These are phyloP conservation scores for Mytilinidion resinicola DNA, from an alignment of 495 filamentous ascomycete species.

Conservation along the genomic window DNA sequence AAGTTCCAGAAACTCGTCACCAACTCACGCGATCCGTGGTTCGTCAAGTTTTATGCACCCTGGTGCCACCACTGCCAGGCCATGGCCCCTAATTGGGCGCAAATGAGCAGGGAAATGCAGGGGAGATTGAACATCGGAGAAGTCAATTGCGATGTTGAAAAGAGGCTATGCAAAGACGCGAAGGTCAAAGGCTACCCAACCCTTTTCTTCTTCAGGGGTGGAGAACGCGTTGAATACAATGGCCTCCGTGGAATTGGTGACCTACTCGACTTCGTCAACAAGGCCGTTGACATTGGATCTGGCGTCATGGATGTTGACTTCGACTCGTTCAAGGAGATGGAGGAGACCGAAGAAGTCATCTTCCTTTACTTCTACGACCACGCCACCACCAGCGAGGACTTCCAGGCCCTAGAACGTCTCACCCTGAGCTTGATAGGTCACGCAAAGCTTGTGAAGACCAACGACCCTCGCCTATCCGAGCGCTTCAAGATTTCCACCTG, in stretches of 20 bases:
- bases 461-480: constrained; percentile 61
- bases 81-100: constrained; percentile 81
- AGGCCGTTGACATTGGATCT: constrained; percentile 69
- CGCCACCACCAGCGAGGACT: constrained; percentile 87
- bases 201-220: constrained; percentile 86
- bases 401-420: constrained; percentile 76
- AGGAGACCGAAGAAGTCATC: constrained; percentile 89
- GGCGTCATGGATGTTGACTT: constrained; percentile 76
- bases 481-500: constrained; percentile 92
- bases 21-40: constrained; percentile 86
- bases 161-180: constrained; percentile 82
- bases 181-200: constrained; percentile 74
- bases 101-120: constrained; percentile 85
- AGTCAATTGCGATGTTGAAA: constrained; percentile 86
- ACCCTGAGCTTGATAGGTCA: constrained; percentile 83
- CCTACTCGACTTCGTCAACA: constrained; percentile 76
- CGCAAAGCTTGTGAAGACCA: constrained; percentile 84
- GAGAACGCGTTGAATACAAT: constrained; percentile 86
- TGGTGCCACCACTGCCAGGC: constrained; percentile 96
- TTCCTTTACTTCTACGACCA: constrained; percentile 97
- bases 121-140: constrained; percentile 85
- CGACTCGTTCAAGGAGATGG: constrained; percentile 69
- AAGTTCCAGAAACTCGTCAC: constrained; percentile 82
- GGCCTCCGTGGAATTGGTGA: constrained; percentile 91
- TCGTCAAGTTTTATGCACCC: constrained; percentile 96